Evolutionary conservation across 345 rosid species (phyloP).

Genomic region (Kandelia obovata): DNA sequence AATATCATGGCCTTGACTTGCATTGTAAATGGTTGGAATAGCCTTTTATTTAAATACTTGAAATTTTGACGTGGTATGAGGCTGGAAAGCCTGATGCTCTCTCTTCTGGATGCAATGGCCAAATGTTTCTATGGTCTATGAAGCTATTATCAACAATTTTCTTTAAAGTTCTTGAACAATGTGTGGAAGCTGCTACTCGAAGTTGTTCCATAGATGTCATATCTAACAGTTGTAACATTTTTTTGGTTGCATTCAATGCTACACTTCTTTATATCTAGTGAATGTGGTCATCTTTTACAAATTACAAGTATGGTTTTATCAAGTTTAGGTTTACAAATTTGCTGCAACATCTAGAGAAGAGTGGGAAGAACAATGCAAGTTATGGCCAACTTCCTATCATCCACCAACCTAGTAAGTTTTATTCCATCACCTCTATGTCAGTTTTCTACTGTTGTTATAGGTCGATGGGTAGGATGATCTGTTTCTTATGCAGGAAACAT

Average conservation of each 20-base stretch:
- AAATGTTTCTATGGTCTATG: no score
- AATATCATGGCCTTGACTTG: no score
- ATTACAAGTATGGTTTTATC: background rate
- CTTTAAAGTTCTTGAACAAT: no score
- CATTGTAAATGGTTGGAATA: no score
- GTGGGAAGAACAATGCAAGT: constrained; percentile 89
- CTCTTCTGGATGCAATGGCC: no score
- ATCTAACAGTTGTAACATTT: background rate
- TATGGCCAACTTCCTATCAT: constrained; percentile 94
- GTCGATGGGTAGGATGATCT: no score
- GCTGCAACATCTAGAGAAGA: constrained; percentile 74
- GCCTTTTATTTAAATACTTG: no score
- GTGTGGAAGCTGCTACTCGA: no score
- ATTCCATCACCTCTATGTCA: constrained; percentile 11
- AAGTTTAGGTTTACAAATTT: constrained; percentile 56
- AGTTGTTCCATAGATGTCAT: background rate
- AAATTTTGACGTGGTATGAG: no score
- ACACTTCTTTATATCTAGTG: background rate
- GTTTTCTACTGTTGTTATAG: background rate
- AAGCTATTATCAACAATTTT: no score
- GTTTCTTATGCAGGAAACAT: no score
- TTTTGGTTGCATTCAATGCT: background rate
- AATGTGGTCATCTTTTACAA: constrained; percentile 9
- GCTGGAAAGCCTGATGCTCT: no score
- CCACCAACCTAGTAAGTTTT: constrained; percentile 78